These are phyloP conservation scores for Leucocoprinus birnbaumii DNA, from an alignment of 768 basidiomycete genomes.

Conservation along the genomic window DNA sequence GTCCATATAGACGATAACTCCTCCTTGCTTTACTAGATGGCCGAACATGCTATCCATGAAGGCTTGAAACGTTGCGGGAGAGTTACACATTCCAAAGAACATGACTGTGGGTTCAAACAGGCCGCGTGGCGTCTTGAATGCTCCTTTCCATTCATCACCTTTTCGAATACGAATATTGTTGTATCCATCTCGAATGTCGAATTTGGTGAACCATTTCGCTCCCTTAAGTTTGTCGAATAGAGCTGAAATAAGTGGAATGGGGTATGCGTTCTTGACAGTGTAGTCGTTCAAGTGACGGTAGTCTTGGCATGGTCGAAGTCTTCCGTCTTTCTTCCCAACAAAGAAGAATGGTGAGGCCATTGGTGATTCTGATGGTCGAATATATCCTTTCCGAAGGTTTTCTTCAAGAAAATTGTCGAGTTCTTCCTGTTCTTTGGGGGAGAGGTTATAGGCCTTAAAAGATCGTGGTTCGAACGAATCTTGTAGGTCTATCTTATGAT, in stretches of 20 bases:
- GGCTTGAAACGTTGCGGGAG: slow-evolving; percentile 14
- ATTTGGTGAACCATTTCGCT: slow-evolving; percentile 7
- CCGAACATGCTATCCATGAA: slow-evolving; percentile 15
- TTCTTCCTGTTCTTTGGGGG: slow-evolving; percentile 21
- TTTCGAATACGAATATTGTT: slow-evolving; percentile 4
- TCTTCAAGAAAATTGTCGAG: background rate
- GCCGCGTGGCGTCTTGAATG: slow-evolving; percentile 6
- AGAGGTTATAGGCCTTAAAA: background rate
- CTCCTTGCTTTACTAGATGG: slow-evolving; percentile 20
- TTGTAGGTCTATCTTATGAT: slow-evolving; percentile 1
- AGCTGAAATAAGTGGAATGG: slow-evolving; percentile 31
- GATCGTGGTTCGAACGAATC: background rate
- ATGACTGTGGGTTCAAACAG: slow-evolving; percentile 19
- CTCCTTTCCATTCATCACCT: slow-evolving; percentile 10
- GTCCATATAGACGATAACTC: slow-evolving; percentile 37
- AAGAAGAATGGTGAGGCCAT: slow-evolving; percentile 19
- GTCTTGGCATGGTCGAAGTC: slow-evolving; percentile 23
- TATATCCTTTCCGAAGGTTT: slow-evolving; percentile 5
- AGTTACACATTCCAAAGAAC: slow-evolving; percentile 17
- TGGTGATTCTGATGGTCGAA: slow-evolving; percentile 4
- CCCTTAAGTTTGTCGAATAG: slow-evolving; percentile 18
- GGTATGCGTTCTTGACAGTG: slow-evolving; percentile 29
- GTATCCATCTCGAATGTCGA: slow-evolving; percentile 6
- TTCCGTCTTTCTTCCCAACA: slow-evolving; percentile 20
- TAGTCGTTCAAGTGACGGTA: slow-evolving; percentile 29